Evolutionary conservation across 306 rosid species (phyloP), one percentile per base, ranked within the genome.

Genomic region (Cicer arietinum): DNA sequence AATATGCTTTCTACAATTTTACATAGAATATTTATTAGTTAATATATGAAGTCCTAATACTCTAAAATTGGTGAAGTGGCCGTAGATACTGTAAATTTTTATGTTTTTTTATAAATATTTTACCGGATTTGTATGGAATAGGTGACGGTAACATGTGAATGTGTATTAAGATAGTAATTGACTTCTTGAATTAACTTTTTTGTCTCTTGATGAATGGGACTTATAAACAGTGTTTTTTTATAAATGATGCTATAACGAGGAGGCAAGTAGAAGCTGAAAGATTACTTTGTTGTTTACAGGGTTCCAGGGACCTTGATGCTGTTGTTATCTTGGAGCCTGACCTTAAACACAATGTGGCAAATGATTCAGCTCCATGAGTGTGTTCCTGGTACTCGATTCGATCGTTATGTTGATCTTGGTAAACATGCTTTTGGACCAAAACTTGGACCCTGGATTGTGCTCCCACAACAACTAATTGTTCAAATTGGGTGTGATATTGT

Each of bases 401-500:
- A 94, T 30, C 84, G 97, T 6, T 94, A 91, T 40, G 77, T 91
- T 50, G 98, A 94, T 81, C 91, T 94, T 1, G 97, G 98, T 6
- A 82, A 92, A 45, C 89, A 94, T 54, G 97, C 97, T 37, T 91
- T 91, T 47, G 98, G 98, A 7, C 83, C 83, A 22, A 94, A 86
- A 44, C 83, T 91, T 6, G 98, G 98, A 30, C 97, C 93, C 0
- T 94, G 96, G 97, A 87, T 94, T 40, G 97, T 94, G 81, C 85
- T 94, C 0, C 98, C 98, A 0, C 98, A 94, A 20, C 98, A 91
- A 73, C 69, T 94, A 7, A 89, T 91, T 22, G 98, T 94, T 39
- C 97, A 94, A 80, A 88, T 94, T 58, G 98, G 98, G n/a, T 87
- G 98, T 77, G 84, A 94, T 66, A 90, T 91, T 77, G 98, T 94